Conservation (phyloP, 2,329 filamentous ascomycete species). For the Penicillium sp. region DNA sequence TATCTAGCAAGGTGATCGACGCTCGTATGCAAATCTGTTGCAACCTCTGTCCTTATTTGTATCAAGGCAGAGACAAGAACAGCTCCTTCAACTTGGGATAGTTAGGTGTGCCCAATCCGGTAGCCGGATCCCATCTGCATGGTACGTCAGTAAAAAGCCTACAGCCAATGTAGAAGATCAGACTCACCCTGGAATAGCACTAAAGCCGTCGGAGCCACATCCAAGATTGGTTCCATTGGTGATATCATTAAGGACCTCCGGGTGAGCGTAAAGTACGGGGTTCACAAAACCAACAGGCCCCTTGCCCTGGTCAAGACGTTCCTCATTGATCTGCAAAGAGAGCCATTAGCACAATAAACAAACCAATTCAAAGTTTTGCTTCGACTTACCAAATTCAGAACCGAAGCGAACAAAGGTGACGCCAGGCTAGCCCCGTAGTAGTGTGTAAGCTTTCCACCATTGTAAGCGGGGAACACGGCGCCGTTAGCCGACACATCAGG, state of each 20-base stretch:
- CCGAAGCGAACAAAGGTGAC: constrained; percentile 29
- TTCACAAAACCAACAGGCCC: constrained; percentile 53
- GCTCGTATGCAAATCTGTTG: background rate
- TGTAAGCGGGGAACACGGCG: constrained; percentile 28
- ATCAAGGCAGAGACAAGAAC: constrained; percentile 24
- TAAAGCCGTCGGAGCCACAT: constrained; percentile 27
- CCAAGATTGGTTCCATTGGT: constrained; percentile 35
- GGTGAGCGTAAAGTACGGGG: constrained; percentile 40
- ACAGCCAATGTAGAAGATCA: background rate
- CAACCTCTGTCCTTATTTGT: background rate
- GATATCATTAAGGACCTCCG: constrained; percentile 42
- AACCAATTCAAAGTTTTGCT: background rate
- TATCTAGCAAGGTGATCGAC: background rate
- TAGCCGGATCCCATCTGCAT: constrained; percentile 29
- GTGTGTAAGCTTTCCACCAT: constrained; percentile 14
- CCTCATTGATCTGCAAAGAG: constrained; percentile 45
- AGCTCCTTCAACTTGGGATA: constrained; percentile 29
- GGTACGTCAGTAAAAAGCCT: background rate
- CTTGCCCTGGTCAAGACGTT: constrained; percentile 46
- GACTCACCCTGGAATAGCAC: constrained; percentile 23
- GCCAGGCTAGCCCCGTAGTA: constrained; percentile 29
- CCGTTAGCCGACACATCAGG: constrained; percentile 50
- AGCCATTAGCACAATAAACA: background rate
- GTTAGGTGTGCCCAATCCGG: constrained; percentile 32
- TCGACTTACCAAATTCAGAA: constrained; percentile 27